Base-by-base conservation (phyloP, 768 basidiomycete species). In the Collybia nuda region DNA sequence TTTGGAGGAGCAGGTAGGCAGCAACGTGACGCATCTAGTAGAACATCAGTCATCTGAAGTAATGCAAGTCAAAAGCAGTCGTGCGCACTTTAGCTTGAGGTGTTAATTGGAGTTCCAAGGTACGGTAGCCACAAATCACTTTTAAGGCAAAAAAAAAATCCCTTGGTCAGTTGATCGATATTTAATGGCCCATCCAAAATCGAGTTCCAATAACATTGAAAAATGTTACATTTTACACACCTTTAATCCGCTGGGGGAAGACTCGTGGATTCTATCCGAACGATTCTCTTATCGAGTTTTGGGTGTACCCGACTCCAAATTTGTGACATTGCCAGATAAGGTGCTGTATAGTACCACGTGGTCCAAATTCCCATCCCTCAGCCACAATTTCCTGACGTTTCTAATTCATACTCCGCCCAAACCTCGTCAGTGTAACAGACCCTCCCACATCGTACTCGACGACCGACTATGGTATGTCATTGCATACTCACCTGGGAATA, bases 51-150 rank as follows among this genome's bases (percentile, higher is more conserved):
- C 43, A 21, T 2, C 3, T 32, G 6, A 11, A 32, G 14, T 3
- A 4, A 28, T 29, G 29, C 11, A 29, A 19, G 24, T 9, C 28
- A 35, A 3, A 52, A 24, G 9, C 2, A 29, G 11, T 19, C 15
- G 59, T 73, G 47, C 56, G 82, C 82, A 79, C 82, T 79, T 57
- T 40, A 51, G 62, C 55, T 70, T 47, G 56, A 55, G 56, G 59
- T 62, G 61, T 44, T 52, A 59, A 62, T 65, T 60, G 63, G 47
- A 54, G 36, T 60, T 67, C 55, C 54, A 55, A 63, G 65, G 54
- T 71, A 77, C 81, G 86, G 82, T 82, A 93, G 90, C 90, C 88
- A 90, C 90, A 89, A 89, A 93, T 93, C 90, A 81, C 90, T 88
- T 65, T 17, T 47, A 47, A 36, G 6, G 32, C 6, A 35, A 46